phyloP scores from a whole-genome alignment of 1,284 basidiomycete genomes.

The Ceratobasidium sp. region DNA sequence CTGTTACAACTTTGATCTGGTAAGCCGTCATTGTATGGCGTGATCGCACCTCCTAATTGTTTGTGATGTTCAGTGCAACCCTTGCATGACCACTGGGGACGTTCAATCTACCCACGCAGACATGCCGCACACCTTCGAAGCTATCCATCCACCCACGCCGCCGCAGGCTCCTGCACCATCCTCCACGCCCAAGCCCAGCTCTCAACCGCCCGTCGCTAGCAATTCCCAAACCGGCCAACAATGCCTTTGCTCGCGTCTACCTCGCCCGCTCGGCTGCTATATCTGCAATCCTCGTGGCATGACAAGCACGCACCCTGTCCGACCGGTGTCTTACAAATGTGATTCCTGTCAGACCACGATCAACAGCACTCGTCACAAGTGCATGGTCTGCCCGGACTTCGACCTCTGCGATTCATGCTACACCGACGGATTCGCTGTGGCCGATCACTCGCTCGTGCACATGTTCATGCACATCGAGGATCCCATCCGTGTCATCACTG shows the following conservation, averaged over 20 bases:
- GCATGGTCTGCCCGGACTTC: conserved; percentile 53
- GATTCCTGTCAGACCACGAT: conserved; percentile 49
- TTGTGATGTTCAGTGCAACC: conserved; percentile 37
- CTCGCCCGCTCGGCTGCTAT: conserved; percentile 36
- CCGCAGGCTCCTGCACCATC: conserved; percentile 5
- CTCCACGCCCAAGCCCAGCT: not conserved
- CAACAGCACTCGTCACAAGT: conserved; percentile 52
- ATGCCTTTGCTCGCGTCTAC: conserved; percentile 38
- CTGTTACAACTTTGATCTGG: conserved; percentile 52
- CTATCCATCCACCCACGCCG: conserved; percentile 28
- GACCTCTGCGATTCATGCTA: conserved; percentile 53
- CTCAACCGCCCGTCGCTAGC: conserved; percentile 31
- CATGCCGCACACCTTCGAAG: conserved; percentile 44
- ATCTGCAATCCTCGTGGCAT: conserved; percentile 33
- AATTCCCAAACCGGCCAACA: not conserved
- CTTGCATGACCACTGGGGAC: conserved; percentile 35
- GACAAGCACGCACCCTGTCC: not conserved
- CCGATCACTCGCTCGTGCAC: conserved; percentile 48
- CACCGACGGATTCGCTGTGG: conserved; percentile 42
- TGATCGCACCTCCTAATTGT: conserved; percentile 19
- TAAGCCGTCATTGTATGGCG: conserved; percentile 29
- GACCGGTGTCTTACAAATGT: conserved; percentile 21
- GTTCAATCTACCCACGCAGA: conserved; percentile 42
- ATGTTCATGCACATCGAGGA: conserved; percentile 49
- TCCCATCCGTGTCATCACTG: conserved; percentile 45